Conservation (phyloP, 2,329 filamentous ascomycete species). For the Torrubiellomyces zombiae region DNA sequence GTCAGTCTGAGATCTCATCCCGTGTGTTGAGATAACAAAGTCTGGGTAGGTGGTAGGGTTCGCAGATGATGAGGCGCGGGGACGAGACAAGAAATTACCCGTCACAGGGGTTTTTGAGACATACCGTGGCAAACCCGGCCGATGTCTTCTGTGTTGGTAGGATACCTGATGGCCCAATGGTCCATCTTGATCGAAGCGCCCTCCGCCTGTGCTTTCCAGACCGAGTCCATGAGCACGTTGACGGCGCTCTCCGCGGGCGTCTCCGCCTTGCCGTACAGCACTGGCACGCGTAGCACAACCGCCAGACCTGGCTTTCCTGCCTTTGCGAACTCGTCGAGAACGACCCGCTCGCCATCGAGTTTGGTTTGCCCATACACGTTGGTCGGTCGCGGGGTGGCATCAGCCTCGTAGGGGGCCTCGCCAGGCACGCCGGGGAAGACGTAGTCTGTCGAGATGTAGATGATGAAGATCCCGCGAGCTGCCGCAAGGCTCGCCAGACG, state of each 20-base stretch:
- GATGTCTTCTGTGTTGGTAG: conserved; percentile 79
- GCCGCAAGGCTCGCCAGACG: conserved; percentile 51
- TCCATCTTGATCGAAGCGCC: conserved; percentile 58
- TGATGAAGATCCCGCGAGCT: conserved; percentile 41
- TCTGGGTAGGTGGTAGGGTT: too few species aligned
- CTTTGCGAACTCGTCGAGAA: conserved; percentile 41
- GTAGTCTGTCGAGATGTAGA: conserved; percentile 74
- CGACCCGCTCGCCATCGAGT: conserved; percentile 43
- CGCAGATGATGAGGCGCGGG: too few species aligned
- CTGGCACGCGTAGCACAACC: conserved; percentile 62
- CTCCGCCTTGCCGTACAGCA: conserved; percentile 67
- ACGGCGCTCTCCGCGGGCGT: conserved; percentile 62
- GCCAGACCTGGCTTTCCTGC: conserved; percentile 35
- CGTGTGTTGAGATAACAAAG: neutral
- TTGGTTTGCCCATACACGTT: conserved; percentile 58
- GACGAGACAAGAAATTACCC: neutral
- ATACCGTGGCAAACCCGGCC: conserved; percentile 56
- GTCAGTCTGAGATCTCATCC: neutral
- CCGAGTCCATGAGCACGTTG: conserved; percentile 60
- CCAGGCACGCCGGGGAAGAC: conserved; percentile 58
- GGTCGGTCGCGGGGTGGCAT: conserved; percentile 47
- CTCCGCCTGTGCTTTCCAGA: conserved; percentile 56
- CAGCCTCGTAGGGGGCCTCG: conserved; percentile 66
- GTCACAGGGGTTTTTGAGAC: conserved; percentile 10
- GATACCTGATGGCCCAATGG: conserved; percentile 70